A percentile compares a stretch with the other conserved stretches of the same genome.
Conservation (phyloP, 768 basidiomycete species). For the Hygrocybe coccinea region DNA sequence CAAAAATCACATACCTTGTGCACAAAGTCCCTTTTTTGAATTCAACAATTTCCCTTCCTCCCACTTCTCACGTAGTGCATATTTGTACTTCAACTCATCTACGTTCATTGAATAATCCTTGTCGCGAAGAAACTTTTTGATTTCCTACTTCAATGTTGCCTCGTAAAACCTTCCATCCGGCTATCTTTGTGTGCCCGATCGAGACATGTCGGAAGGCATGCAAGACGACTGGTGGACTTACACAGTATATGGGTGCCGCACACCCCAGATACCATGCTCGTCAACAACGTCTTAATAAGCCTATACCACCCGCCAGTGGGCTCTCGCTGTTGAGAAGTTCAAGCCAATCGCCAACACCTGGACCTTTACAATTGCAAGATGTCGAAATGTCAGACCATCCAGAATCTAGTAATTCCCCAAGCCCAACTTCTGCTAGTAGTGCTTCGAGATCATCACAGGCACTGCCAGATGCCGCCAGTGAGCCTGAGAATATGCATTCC, state of each 20-base stretch:
- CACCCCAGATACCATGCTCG: not conserved
- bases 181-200: not conserved
- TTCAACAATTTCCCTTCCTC: too few species aligned
- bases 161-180: not conserved
- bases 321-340: not conserved
- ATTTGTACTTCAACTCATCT: too few species aligned
- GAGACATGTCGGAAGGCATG: not conserved
- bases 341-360: not conserved
- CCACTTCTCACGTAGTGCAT: too few species aligned
- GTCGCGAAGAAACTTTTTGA: not conserved
- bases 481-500: conserved; percentile 14
- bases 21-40: too few species aligned
- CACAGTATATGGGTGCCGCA: not conserved
- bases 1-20: too few species aligned
- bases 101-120: too few species aligned
- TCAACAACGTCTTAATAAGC: not conserved
- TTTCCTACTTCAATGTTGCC: not conserved
- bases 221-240: not conserved
- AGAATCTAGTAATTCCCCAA: not conserved
- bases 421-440: not conserved
- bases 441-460: not conserved
- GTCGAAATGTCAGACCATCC: too few species aligned
- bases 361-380: not conserved
- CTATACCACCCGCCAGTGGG: not conserved
- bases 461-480: conserved; percentile 17